Conservation (phyloP, 2,329 filamentous ascomycete genomes). For the Gliomastix tumulicola region DNA sequence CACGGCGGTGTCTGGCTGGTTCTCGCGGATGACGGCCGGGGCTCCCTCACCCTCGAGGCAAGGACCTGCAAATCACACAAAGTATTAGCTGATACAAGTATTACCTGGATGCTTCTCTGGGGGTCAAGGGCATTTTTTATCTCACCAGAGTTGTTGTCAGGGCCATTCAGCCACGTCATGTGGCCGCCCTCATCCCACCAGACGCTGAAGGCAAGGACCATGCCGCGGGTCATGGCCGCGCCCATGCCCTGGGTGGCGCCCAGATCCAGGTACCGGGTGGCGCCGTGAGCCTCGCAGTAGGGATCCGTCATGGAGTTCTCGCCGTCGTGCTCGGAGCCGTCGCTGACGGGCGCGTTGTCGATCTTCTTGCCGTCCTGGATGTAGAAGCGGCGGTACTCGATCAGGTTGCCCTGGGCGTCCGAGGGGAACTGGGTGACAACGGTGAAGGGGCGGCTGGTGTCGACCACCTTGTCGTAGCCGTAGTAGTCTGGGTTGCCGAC, state of each 20-base stretch:
- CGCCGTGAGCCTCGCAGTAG: slow-evolving; percentile 21
- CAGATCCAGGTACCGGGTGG: slow-evolving; percentile 21
- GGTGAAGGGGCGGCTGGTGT: slow-evolving; percentile 28
- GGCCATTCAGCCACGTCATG: slow-evolving; percentile 48
- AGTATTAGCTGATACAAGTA: too few relatives aligned
- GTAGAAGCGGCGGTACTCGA: slow-evolving; percentile 40
- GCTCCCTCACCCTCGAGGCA: slow-evolving; percentile 46
- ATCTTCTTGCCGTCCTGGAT: slow-evolving; percentile 41
- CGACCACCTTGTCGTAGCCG: slow-evolving; percentile 23
- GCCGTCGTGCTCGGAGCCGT: slow-evolving; percentile 21
- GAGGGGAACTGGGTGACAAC: slow-evolving; percentile 44
- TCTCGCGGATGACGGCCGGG: slow-evolving; percentile 36
- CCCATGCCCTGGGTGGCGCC: slow-evolving; percentile 38
- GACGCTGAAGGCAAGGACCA: slow-evolving; percentile 44
- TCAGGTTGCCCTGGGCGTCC: slow-evolving; percentile 24
- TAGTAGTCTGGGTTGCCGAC: slow-evolving; percentile 19
- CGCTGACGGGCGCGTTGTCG: slow-evolving; percentile 28
- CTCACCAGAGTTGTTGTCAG: too few relatives aligned
- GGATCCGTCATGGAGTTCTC: slow-evolving; percentile 39
- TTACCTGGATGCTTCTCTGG: too few relatives aligned
- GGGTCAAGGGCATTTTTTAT: too few relatives aligned
- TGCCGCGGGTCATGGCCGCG: slow-evolving; percentile 34
- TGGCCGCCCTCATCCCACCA: slow-evolving; percentile 45
- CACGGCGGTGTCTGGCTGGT: slow-evolving; percentile 41
- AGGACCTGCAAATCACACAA: too few relatives aligned